Evolutionary conservation across 257 asterid genomes (phyloP).

Genomic region (Capsicum chinense): DNA sequence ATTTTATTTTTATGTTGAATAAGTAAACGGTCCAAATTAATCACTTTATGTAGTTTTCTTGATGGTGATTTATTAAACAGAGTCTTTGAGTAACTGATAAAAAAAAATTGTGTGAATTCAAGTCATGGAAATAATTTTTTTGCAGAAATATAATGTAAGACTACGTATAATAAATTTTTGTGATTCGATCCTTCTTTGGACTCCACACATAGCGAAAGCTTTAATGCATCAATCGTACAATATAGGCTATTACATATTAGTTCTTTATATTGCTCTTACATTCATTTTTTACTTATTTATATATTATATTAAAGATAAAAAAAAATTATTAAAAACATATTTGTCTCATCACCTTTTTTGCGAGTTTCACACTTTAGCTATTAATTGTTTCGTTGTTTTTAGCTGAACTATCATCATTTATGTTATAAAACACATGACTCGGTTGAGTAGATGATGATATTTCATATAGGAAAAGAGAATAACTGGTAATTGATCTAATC

Average conservation of each 20-base stretch:
- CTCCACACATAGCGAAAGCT: no score
- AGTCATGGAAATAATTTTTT: no score
- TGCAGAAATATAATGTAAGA: no score
- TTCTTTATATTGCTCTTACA: neutral
- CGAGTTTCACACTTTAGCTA: no score
- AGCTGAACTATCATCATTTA: neutral
- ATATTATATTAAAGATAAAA: neutral
- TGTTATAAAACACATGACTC: no score
- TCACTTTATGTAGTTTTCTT: neutral
- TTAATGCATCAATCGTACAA: no score
- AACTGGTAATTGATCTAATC: neutral
- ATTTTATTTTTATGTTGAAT: neutral
- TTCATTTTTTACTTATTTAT: neutral
- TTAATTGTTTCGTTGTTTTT: no score
- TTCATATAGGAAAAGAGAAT: no score
- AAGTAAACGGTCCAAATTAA: conserved; percentile 3
- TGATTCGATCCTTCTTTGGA: no score
- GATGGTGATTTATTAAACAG: neutral
- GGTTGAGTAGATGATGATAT: neutral
- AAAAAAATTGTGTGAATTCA: no score
- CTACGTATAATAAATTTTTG: no score
- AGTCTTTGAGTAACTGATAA: no score
- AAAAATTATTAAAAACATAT: neutral
- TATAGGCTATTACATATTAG: neutral
- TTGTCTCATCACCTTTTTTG: neutral